Evolutionary conservation across 169 alveolate genomes (phyloP).

Genomic region (Plasmodium sp.): DNA sequence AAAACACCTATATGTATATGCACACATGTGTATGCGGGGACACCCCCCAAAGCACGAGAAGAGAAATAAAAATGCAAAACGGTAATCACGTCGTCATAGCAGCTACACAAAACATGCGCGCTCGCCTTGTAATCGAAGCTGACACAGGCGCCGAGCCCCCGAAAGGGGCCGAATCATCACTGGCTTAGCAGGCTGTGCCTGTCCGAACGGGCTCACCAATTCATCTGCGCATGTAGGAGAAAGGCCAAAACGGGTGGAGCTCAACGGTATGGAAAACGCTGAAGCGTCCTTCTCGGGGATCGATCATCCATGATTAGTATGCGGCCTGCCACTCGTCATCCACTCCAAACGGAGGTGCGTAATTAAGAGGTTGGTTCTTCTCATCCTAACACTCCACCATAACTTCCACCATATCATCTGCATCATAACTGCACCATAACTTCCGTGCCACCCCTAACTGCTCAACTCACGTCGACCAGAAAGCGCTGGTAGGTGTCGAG

Average conservation of each 20-base stretch:
- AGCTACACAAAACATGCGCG: neutral
- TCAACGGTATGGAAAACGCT: neutral
- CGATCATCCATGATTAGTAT: neutral
- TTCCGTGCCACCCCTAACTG: too few relatives aligned
- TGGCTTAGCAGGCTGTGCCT: neutral
- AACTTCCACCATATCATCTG: too few relatives aligned
- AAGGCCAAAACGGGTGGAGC: neutral
- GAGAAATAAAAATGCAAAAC: neutral
- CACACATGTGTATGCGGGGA: neutral
- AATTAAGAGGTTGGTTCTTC: neutral
- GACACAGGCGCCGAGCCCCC: neutral
- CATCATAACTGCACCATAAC: too few relatives aligned
- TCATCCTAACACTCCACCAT: too few relatives aligned
- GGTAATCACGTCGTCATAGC: neutral
- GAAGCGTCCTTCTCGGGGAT: neutral
- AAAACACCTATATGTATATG: neutral
- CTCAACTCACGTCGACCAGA: neutral
- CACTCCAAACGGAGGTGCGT: neutral
- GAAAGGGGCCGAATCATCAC: neutral
- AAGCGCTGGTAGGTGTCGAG: neutral
- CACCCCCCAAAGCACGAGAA: neutral
- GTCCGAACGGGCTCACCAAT: neutral
- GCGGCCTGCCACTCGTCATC: neutral
- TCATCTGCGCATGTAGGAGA: neutral
- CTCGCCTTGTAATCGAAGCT: neutral